phyloP scores from a whole-genome alignment of 139 green algal genomes.

The Astrephomene gubernaculifera region DNA sequence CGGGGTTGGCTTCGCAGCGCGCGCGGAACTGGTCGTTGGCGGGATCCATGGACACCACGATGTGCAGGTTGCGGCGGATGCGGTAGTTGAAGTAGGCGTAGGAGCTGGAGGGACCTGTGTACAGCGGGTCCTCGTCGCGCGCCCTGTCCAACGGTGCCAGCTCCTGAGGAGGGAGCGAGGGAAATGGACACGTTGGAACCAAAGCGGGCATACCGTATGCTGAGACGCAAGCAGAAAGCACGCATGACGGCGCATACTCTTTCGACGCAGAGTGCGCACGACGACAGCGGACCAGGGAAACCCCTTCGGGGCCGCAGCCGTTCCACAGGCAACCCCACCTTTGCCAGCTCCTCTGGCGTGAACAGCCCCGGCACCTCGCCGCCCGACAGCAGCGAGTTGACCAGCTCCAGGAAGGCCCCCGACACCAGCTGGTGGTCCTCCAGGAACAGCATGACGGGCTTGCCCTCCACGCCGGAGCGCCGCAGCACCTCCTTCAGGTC shows the following conservation, averaged over 20 bases:
- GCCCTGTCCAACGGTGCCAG: constrained; percentile 57
- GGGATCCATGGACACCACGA: constrained; percentile 83
- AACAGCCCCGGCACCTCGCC: constrained; percentile 85
- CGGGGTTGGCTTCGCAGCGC: constrained; percentile 77
- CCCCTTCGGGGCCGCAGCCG: too few relatives aligned
- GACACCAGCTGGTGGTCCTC: constrained; percentile 79
- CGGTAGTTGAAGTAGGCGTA: constrained; percentile 64
- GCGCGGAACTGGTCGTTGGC: constrained; percentile 64
- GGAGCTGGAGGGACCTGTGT: constrained; percentile 45
- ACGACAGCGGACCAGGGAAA: too few relatives aligned
- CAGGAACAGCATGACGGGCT: constrained; percentile 73
- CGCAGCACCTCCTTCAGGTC: constrained; percentile 81
- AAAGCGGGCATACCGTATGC: too few relatives aligned
- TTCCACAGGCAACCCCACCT: too few relatives aligned
- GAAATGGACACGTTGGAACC: too few relatives aligned
- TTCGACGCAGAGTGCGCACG: too few relatives aligned
- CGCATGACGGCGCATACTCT: too few relatives aligned
- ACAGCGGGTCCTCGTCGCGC: constrained; percentile 55
- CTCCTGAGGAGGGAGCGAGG: constrained; percentile 32
- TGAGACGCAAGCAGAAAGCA: too few relatives aligned
- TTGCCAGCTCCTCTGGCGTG: constrained; percentile 81
- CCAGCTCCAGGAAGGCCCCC: constrained; percentile 66
- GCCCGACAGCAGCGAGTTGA: constrained; percentile 77
- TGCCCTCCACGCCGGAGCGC: constrained; percentile 63
- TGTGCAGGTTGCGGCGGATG: constrained; percentile 72